phyloP scores from a whole-genome alignment of 371 early-diverging fungal genomes.

The Rhizopus delemar region DNA sequence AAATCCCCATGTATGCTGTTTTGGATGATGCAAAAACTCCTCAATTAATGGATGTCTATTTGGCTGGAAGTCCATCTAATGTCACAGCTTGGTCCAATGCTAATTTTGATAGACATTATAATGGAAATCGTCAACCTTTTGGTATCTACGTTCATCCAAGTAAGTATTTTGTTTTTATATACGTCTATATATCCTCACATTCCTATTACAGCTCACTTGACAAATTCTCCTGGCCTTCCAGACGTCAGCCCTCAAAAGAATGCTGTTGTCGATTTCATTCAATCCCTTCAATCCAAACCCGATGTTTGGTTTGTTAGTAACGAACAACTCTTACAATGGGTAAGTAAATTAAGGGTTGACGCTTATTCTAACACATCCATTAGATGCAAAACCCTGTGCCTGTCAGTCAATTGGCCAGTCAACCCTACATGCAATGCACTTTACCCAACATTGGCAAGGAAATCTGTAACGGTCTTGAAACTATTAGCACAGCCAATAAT shows the following conservation, averaged over 20 bases:
- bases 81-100: constrained; percentile 56
- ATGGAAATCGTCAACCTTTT: constrained; percentile 67
- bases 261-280: constrained; percentile 52
- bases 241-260: constrained; percentile 36
- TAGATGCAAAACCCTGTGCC: constrained; percentile 73
- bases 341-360: constrained; percentile 10
- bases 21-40: constrained; percentile 42
- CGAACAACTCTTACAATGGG: constrained; percentile 66
- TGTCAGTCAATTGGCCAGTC: constrained; percentile 53
- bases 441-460: constrained; percentile 64
- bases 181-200: background rate
- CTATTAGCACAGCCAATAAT: constrained; percentile 43
- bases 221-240: constrained; percentile 39
- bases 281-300: constrained; percentile 50
- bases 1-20: constrained; percentile 69
- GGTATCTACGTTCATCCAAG: constrained; percentile 65
- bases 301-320: constrained; percentile 72
- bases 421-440: constrained; percentile 62
- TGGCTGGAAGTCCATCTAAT: constrained; percentile 51
- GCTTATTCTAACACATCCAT: background rate
- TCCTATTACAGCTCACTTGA: constrained; percentile 37
- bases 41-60: constrained; percentile 73
- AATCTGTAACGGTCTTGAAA: constrained; percentile 76
- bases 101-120: constrained; percentile 69
- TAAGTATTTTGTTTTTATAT: constrained; percentile 15